Evolutionary conservation across 129 eudicot genomes (phyloP).

Genomic region (Centella asiatica): DNA sequence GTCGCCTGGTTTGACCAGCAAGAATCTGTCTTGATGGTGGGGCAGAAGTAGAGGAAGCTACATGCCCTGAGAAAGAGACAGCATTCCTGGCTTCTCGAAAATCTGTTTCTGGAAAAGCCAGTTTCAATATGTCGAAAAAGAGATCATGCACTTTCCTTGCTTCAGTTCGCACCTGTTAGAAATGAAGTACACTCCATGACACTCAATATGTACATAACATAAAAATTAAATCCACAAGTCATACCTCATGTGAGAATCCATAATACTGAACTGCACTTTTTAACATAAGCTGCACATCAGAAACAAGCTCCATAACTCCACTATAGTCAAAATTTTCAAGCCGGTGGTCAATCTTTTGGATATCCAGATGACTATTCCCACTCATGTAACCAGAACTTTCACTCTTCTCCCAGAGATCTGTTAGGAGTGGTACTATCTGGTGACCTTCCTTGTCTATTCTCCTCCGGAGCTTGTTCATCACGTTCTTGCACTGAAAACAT

Average conservation of each 20-base stretch:
- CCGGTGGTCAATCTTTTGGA: slow-evolving; percentile 57
- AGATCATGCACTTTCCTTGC: slow-evolving; percentile 92
- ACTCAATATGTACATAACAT: neutral
- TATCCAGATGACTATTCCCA: slow-evolving; percentile 51
- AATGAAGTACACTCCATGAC: neutral
- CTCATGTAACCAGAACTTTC: slow-evolving; percentile 35
- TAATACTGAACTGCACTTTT: slow-evolving; percentile 60
- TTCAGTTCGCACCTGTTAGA: slow-evolving; percentile 69
- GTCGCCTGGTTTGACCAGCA: slow-evolving; percentile 46
- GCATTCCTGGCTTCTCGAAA: slow-evolving; percentile 76
- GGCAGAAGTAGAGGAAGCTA: slow-evolving; percentile 30
- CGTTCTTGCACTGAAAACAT: slow-evolving; percentile 75
- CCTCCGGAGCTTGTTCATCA: slow-evolving; percentile 62
- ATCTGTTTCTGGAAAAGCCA: slow-evolving; percentile 64
- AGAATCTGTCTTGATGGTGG: slow-evolving; percentile 44
- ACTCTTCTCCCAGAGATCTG: slow-evolving; percentile 77
- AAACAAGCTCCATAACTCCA: slow-evolving; percentile 67
- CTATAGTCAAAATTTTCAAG: slow-evolving; percentile 53
- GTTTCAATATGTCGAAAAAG: slow-evolving; percentile 75
- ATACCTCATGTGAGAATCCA: slow-evolving; percentile 80
- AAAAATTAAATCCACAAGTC: neutral
- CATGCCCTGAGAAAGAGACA: slow-evolving; percentile 50
- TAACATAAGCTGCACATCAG: slow-evolving; percentile 80
- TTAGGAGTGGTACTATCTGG: slow-evolving; percentile 66
- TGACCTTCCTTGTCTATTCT: slow-evolving; percentile 82